Evolutionary conservation across 768 basidiomycete species (phyloP).

Genomic region (Boletus pseudo-olivaceus): DNA sequence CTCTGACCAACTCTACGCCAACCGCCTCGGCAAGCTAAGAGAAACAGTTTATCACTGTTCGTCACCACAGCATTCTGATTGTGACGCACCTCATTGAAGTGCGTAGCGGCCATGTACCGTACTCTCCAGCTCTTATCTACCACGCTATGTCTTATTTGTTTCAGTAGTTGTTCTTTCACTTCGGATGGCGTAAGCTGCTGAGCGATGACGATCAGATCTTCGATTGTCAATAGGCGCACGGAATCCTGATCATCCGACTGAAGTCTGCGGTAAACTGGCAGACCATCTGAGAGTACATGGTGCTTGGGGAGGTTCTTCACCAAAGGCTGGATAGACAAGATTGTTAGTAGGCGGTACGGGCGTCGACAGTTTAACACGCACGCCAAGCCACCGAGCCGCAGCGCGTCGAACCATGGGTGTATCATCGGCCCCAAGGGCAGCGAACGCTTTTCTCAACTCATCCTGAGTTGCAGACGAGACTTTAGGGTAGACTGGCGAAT

Average conservation of each 20-base stretch:
- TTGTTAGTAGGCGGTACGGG: slow-evolving; percentile 9
- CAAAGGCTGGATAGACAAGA: slow-evolving; percentile 53
- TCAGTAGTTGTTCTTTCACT: slow-evolving; percentile 84
- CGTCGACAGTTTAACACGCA: slow-evolving; percentile 41
- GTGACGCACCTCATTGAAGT: slow-evolving; percentile 83
- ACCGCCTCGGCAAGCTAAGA: slow-evolving; percentile 84
- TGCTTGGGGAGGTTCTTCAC: slow-evolving; percentile 74
- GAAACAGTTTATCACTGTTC: neutral
- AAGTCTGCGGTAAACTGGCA: slow-evolving; percentile 91
- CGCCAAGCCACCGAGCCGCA: slow-evolving; percentile 94
- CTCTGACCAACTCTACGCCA: slow-evolving; percentile 84
- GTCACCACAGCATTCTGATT: neutral
- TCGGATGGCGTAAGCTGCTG: slow-evolving; percentile 81
- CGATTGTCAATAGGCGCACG: slow-evolving; percentile 90
- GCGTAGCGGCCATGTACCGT: slow-evolving; percentile 95
- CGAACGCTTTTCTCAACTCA: slow-evolving; percentile 83
- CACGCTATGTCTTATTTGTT: slow-evolving; percentile 84
- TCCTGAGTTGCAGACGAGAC: slow-evolving; percentile 73
- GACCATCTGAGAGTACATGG: slow-evolving; percentile 80
- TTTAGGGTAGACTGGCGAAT: slow-evolving; percentile 83
- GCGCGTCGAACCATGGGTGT: slow-evolving; percentile 98
- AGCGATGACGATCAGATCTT: slow-evolving; percentile 92
- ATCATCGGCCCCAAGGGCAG: slow-evolving; percentile 82
- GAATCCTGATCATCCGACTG: slow-evolving; percentile 98
- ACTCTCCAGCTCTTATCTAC: slow-evolving; percentile 98